These are phyloP conservation scores for Fusarium paranaense DNA, from an alignment of 2,329 filamentous ascomycete genomes.

Conservation along the genomic window DNA sequence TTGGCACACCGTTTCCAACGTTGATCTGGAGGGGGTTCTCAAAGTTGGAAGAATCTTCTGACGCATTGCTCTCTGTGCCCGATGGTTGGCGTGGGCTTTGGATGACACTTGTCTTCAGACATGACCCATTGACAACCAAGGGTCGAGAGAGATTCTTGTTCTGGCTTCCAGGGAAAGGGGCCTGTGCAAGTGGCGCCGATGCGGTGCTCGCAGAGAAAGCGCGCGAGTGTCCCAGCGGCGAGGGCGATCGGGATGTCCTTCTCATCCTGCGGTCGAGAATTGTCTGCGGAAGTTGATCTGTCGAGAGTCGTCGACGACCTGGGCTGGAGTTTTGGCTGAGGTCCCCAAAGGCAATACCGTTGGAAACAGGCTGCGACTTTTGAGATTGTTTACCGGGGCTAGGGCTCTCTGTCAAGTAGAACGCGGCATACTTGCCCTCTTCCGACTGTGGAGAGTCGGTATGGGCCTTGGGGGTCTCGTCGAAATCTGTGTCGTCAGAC, in stretches of 20 bases:
- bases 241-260: constrained; percentile 67
- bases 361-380: constrained; percentile 45
- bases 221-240: constrained; percentile 63
- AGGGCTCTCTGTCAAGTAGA: constrained; percentile 44
- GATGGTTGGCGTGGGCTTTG: constrained; percentile 38
- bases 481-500: constrained; percentile 64
- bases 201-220: constrained; percentile 56
- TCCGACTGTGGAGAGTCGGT: constrained; percentile 62
- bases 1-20: constrained; percentile 19
- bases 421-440: constrained; percentile 51
- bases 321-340: constrained; percentile 51
- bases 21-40: constrained; percentile 48
- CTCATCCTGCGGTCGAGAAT: constrained; percentile 66
- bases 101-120: constrained; percentile 50
- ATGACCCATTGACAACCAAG: constrained; percentile 65
- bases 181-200: constrained; percentile 53
- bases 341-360: constrained; percentile 62
- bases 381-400: constrained; percentile 44
- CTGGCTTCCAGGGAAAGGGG: constrained; percentile 52
- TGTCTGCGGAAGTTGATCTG: constrained; percentile 65
- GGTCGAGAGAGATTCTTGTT: constrained; percentile 56
- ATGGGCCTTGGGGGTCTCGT: constrained; percentile 56
- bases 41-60: constrained; percentile 40
- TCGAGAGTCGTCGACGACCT: constrained; percentile 61
- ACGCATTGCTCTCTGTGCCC: constrained; percentile 23